phyloP scores from a whole-genome alignment of 2,329 filamentous ascomycete species.

The Sclerotinia borealis region DNA sequence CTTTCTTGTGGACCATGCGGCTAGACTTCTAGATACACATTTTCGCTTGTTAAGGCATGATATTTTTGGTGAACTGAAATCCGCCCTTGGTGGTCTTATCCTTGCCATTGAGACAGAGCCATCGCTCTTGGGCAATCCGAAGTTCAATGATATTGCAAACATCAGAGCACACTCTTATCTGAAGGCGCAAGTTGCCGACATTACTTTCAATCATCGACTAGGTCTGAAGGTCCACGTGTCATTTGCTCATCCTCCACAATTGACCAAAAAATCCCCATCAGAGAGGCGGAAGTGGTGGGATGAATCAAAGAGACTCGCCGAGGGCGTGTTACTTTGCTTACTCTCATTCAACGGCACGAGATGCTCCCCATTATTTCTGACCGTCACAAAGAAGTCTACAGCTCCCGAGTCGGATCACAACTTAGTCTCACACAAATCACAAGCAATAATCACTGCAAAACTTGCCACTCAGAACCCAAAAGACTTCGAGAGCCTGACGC shows the following conservation, averaged over 20 bases:
- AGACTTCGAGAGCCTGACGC: not conserved
- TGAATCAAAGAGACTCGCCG: constrained; percentile 40
- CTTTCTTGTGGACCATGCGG: not conserved
- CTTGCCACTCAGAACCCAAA: not conserved
- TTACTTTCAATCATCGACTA: not conserved
- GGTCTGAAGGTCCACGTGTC: not conserved
- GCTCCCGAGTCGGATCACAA: not conserved
- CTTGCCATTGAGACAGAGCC: constrained; percentile 21
- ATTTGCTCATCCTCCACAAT: not conserved
- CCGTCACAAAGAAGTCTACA: not conserved
- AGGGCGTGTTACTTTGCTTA: constrained; percentile 45
- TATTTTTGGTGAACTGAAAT: constrained; percentile 27
- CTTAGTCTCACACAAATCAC: not conserved
- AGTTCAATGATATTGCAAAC: constrained; percentile 16
- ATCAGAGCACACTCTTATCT: not conserved
- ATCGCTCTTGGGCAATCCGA: constrained; percentile 17
- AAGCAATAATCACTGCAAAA: not conserved
- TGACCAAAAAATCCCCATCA: not conserved
- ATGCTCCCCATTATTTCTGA: constrained; percentile 26
- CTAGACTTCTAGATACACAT: constrained; percentile 14
- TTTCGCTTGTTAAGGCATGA: constrained; percentile 31
- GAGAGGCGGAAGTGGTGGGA: constrained; percentile 43
- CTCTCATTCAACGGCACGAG: constrained; percentile 4
- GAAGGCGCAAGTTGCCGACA: not conserved
- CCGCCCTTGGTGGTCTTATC: constrained; percentile 24